Base-by-base conservation (phyloP, 805 yeast species). In the Myxozyma neotropica region DNA sequence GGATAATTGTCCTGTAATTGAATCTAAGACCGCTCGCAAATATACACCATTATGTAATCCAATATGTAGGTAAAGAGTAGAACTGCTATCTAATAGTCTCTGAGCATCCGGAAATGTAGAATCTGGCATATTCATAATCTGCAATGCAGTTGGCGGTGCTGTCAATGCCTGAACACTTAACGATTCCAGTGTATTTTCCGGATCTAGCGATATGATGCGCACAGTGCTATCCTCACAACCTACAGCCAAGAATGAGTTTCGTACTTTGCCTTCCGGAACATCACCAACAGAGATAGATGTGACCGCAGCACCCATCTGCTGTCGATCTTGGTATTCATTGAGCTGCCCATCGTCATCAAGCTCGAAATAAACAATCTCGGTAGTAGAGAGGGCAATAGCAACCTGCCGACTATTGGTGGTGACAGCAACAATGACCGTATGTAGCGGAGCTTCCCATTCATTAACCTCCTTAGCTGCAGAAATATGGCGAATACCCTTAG, bases 11-110 rank as follows among this genome's bases (percentile, higher is more conserved):
- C 96, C 97, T 2, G 86, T 77, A 3, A 74, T 67, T 0, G 71
- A 68, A 68, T 88, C 89, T 39, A 91, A 66, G 4, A 75, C 73
- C 0, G 89, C 81, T 17, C 86, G 76, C 1, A 85, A 84, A 73
- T 87, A 89, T 1, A 92, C 83, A 21, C 98, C 98, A 71, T 85
- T 89, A n/a, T 75, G 80, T 78, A 91, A 78, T 1, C 97, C 97
- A 51, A 90, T 80, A 72, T 91, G 95, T 10, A 88, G 78, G 59
- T 75, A 78, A 2, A 75, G 60, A 6, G 63, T 55, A 4, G 55
- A 55, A 12, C 26, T 36, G 7, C 56, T 38, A 7, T 68, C 61
- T 5, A 72, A 50, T 5, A 54, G 49, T 15, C 39, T 42, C 7
- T 48, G 48, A 10, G 59, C 50, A 2, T 58, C 65, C 4, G 38